These are phyloP conservation scores for Chiua virens DNA, from an alignment of 768 basidiomycete genomes.

Conservation along the genomic window DNA sequence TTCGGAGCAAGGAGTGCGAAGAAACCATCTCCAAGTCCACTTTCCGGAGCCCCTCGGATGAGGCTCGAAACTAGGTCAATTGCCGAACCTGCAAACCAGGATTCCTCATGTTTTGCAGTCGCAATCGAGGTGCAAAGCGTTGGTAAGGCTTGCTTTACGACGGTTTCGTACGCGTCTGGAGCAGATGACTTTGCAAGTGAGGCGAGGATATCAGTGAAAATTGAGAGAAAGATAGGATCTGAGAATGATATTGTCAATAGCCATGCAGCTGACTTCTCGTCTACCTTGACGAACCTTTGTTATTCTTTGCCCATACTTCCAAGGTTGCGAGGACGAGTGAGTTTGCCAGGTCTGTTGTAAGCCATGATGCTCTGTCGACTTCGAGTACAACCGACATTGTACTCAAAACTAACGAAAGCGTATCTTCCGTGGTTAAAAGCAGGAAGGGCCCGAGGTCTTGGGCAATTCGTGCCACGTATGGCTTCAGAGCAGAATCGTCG, in stretches of 20 bases:
- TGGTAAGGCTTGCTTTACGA: slow-evolving; percentile 75
- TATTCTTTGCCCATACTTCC: slow-evolving; percentile 85
- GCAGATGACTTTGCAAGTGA: slow-evolving; percentile 64
- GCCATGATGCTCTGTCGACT: slow-evolving; percentile 71
- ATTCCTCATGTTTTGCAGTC: slow-evolving; percentile 56
- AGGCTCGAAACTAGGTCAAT: slow-evolving; percentile 80
- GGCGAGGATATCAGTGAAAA: slow-evolving; percentile 77
- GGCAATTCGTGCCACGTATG: slow-evolving; percentile 73
- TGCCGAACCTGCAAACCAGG: slow-evolving; percentile 76
- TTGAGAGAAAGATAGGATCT: slow-evolving; percentile 90
- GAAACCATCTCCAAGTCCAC: slow-evolving; percentile 76
- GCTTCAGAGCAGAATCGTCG: slow-evolving; percentile 52
- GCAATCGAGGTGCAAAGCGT: slow-evolving; percentile 65
- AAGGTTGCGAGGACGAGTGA: slow-evolving; percentile 67
- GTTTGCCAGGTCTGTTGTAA: slow-evolving; percentile 62
- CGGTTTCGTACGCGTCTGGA: slow-evolving; percentile 63
- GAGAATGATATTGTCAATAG: slow-evolving; percentile 13
- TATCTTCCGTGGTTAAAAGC: slow-evolving; percentile 78
- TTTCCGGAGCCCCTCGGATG: slow-evolving; percentile 60
- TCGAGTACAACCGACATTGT: slow-evolving; percentile 78
- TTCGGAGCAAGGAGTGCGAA: slow-evolving; percentile 72
- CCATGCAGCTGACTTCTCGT: not conserved
- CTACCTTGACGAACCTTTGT: slow-evolving; percentile 56
- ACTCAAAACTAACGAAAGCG: slow-evolving; percentile 84
- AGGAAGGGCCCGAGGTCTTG: slow-evolving; percentile 84